These are phyloP conservation scores for Platismatia glauca DNA, from an alignment of 495 filamentous ascomycete genomes.

Conservation along the genomic window DNA sequence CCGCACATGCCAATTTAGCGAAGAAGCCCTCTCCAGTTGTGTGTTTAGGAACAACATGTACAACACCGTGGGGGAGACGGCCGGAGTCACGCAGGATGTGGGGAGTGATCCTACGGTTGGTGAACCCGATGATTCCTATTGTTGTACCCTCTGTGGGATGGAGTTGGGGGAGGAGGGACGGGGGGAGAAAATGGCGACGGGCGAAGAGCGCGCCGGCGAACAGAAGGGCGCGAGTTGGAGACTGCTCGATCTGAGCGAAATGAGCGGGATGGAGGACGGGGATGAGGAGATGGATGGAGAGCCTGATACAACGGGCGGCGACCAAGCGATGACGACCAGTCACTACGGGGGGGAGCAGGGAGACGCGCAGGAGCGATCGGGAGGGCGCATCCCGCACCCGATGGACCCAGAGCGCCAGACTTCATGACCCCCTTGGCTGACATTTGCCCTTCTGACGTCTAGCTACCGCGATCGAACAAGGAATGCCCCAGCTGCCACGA, in stretches of 20 bases:
- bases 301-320: neutral
- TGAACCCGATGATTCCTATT: slow-evolving; percentile 39
- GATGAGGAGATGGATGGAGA: slow-evolving; percentile 7
- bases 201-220: neutral
- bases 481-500: slow-evolving; percentile 76
- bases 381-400: neutral
- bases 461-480: slow-evolving; percentile 81
- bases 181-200: slow-evolving; percentile 31
- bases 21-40: slow-evolving; percentile 74
- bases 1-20: slow-evolving; percentile 83
- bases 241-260: neutral
- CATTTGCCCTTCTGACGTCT: slow-evolving; percentile 23
- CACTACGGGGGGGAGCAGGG: neutral
- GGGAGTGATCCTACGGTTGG: slow-evolving; percentile 94
- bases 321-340: no score
- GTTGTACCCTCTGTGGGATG: slow-evolving; percentile 42
- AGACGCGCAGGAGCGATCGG: neutral
- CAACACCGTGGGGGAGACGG: slow-evolving; percentile 84
- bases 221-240: neutral
- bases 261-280: slow-evolving; percentile 21
- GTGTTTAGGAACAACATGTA: slow-evolving; percentile 88
- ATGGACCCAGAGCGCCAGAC: slow-evolving; percentile 12
- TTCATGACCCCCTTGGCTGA: slow-evolving; percentile 5
- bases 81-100: slow-evolving; percentile 94
- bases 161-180: slow-evolving; percentile 19